A percentile compares a stretch with the other conserved stretches of the same genome.
Evolutionary conservation across 73 alveolate genomes (phyloP).

Genomic region (Blepharisma japonicum): DNA sequence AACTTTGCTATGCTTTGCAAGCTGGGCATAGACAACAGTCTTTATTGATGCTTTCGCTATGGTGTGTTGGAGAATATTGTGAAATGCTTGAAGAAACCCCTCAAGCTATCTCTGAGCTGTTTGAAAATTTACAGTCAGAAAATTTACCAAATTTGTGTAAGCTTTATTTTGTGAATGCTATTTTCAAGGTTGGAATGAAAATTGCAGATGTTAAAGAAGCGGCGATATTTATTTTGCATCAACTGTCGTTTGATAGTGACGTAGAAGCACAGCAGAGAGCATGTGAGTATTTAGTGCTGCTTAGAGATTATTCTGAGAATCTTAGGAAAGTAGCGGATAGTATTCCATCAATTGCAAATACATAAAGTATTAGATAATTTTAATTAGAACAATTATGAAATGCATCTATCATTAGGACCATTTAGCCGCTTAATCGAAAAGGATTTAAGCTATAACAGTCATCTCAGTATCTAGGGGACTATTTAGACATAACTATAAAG

Average conservation of each 20-base stretch:
- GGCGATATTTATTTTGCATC: background rate
- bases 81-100: background rate
- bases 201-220: background rate
- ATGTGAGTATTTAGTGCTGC: slow-evolving; percentile 4
- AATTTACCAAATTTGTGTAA: background rate
- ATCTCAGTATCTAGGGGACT: too few relatives aligned
- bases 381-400: too few relatives aligned
- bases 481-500: too few relatives aligned
- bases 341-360: too few relatives aligned
- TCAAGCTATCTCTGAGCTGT: background rate
- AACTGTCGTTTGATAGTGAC: slow-evolving; percentile 12
- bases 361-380: too few relatives aligned
- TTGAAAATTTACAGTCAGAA: background rate
- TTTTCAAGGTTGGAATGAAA: slow-evolving; percentile 24
- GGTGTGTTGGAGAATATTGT: slow-evolving; percentile 20
- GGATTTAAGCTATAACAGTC: too few relatives aligned
- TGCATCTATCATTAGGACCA: too few relatives aligned
- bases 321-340: background rate
- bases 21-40: background rate
- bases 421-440: too few relatives aligned
- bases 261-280: slow-evolving; percentile 13
- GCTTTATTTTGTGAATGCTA: background rate
- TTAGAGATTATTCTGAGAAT: background rate
- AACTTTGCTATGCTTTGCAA: background rate
- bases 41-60: background rate